Percentiles rank a stretch among this genome's conserved stretches.
Conservation (phyloP, 345 rosid species). For the Sonneratia alba region DNA sequence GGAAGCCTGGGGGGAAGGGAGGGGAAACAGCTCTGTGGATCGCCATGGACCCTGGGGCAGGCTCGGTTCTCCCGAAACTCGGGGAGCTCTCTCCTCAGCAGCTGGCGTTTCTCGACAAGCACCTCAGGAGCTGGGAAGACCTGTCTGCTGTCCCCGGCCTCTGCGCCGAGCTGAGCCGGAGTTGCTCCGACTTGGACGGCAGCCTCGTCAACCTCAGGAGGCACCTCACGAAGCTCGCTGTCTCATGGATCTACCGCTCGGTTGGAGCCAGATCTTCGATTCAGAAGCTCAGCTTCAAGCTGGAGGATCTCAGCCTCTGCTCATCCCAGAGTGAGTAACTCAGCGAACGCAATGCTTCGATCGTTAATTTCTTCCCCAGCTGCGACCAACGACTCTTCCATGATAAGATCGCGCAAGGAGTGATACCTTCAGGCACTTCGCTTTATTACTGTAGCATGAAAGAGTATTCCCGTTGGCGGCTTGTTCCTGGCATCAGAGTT, state of each 20-base stretch:
- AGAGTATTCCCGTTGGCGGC: background rate
- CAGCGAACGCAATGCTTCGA: background rate
- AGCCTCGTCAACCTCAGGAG: slow-evolving; percentile 30
- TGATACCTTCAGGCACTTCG: too few species aligned
- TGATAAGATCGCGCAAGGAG: background rate
- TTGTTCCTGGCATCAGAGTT: background rate
- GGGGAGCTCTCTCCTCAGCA: slow-evolving; percentile 21
- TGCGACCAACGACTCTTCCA: too few species aligned
- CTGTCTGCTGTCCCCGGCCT: slow-evolving; percentile 30
- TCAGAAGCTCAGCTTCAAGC: slow-evolving; percentile 20
- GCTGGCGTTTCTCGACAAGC: slow-evolving; percentile 29
- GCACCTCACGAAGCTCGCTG: slow-evolving; percentile 32
- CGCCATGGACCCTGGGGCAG: slow-evolving; percentile 8
- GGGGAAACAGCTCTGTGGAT: background rate
- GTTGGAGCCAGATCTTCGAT: slow-evolving; percentile 34
- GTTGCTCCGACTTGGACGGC: slow-evolving; percentile 25
- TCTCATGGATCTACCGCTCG: slow-evolving; percentile 65
- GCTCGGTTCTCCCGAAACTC: slow-evolving; percentile 24
- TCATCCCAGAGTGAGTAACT: background rate
- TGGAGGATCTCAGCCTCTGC: slow-evolving; percentile 34
- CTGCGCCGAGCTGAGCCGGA: slow-evolving; percentile 21
- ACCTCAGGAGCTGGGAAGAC: slow-evolving; percentile 33
- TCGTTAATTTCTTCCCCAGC: too few species aligned
- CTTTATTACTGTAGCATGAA: background rate
- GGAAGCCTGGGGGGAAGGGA: background rate